Evolutionary conservation across 306 rosid species (phyloP), one percentile per base, ranked within the genome.

Genomic region (Castanea crenata): DNA sequence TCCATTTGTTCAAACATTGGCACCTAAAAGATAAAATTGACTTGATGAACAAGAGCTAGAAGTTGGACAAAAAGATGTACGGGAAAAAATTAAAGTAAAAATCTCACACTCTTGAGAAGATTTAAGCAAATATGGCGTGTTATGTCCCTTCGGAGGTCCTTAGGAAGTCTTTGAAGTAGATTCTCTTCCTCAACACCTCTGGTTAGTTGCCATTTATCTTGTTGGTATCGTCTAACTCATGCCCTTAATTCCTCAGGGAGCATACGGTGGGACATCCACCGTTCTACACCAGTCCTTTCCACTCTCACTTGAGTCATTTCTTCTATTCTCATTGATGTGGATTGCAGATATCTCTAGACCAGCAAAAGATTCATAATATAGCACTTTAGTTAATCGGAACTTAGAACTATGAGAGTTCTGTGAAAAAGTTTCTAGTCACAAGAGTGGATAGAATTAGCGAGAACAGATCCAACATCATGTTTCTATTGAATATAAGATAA

Each of bases 181-280:
- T 69, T 54, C 70, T 92, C 99, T 76, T 95, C 99, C 38, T 87
- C 93, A 6, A 91, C 94, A 23, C 99, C 98, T 58, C 98, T 86
- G 29, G 91, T 92, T 86, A 87, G 92, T 80, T 91, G 94, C 99
- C 99, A 91, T 90, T 86, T 92, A 86, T 86, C 91, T 73, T 92
- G 96, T 16, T 89, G 29, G 29, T 27, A 27, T 27, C 31, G 31
- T 27, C 31, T 27, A 27, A 1, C 0, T 27, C 2, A 3, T 27
- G 31, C 31, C 31, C 31, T 27, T 27, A 27, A 27, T 1, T 27
- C 0, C 1, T 27, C 0, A 27, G 31, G 31, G 31, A 27, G 31
- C 1, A 1, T 27, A 27, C 31, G 31, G 31, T 27, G 2, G 31
- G 31, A 27, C 31, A 27, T 27, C 31, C 31, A 27, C 31, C 2